A percentile compares a stretch with the other conserved stretches of the same genome.
Evolutionary conservation across 2,329 filamentous ascomycete species (phyloP).

Genomic region (Fusarium kyushuense): DNA sequence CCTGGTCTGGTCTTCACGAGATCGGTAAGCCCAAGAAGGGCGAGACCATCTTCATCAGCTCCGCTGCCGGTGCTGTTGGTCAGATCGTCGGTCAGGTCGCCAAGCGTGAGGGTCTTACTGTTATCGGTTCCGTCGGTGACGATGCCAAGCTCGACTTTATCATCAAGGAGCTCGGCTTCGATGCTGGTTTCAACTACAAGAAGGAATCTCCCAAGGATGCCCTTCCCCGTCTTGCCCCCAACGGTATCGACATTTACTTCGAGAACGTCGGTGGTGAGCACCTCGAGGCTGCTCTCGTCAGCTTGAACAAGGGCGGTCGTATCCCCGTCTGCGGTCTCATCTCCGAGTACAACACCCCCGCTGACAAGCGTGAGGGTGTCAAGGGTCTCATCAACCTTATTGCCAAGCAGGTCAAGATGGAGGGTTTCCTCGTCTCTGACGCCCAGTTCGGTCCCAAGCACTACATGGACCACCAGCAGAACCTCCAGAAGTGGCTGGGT

Average conservation of each 20-base stretch:
- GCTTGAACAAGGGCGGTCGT: slow-evolving; percentile 72
- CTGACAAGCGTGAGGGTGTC: slow-evolving; percentile 71
- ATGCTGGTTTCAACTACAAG: slow-evolving; percentile 87
- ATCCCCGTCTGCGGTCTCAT: slow-evolving; percentile 73
- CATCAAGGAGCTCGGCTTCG: slow-evolving; percentile 63
- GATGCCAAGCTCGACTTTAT: slow-evolving; percentile 83
- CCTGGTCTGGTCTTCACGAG: slow-evolving; percentile 75
- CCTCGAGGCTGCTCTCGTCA: slow-evolving; percentile 59
- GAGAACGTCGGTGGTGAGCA: slow-evolving; percentile 68
- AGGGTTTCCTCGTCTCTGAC: slow-evolving; percentile 81
- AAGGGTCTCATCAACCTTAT: slow-evolving; percentile 74
- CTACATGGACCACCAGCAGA: slow-evolving; percentile 77
- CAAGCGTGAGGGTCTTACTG: slow-evolving; percentile 81
- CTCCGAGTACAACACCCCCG: slow-evolving; percentile 75
- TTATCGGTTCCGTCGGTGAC: slow-evolving; percentile 83
- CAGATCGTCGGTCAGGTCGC: slow-evolving; percentile 86
- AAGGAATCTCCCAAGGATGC: slow-evolving; percentile 78
- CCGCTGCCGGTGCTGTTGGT: slow-evolving; percentile 84
- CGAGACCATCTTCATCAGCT: slow-evolving; percentile 84
- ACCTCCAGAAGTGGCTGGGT: slow-evolving; percentile 79
- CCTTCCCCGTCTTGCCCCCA: slow-evolving; percentile 75
- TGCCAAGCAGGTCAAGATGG: slow-evolving; percentile 75
- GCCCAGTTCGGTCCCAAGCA: slow-evolving; percentile 75
- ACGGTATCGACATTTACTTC: slow-evolving; percentile 78
- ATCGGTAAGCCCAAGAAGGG: slow-evolving; percentile 73